Percentiles rank a stretch among this genome's conserved stretches.
Conservation (phyloP, 176 grass and related monocot genomes). For the Juncus effusus region DNA sequence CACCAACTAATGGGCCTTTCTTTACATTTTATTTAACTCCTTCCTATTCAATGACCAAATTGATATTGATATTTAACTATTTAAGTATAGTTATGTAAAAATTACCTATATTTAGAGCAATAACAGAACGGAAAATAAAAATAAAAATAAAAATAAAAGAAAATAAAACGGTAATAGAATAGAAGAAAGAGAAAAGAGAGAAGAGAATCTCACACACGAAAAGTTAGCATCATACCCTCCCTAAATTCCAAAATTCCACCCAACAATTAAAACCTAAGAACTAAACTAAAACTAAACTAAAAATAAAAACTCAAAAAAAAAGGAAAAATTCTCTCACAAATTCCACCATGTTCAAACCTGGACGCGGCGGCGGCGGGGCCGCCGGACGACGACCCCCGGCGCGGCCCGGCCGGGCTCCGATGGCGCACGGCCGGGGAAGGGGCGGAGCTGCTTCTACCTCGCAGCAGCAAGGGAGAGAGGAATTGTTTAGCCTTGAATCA, state of each 20-base stretch:
- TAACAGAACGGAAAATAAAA: no score
- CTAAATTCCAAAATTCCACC: conserved; percentile 12
- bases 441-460: conserved; percentile 5
- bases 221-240: conserved; percentile 27
- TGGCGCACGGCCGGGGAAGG: conserved; percentile 29
- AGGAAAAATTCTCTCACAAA: neutral
- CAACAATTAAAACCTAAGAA: neutral
- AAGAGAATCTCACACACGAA: conserved; percentile 16
- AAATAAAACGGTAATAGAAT: no score
- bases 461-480: conserved; percentile 36
- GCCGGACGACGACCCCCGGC: conserved; percentile 32
- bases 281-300: neutral
- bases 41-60: no score
- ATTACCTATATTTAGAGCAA: no score
- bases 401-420: conserved; percentile 17
- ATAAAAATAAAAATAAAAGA: no score
- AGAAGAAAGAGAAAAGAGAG: neutral
- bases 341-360: conserved; percentile 54
- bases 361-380: conserved; percentile 44
- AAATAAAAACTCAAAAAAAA: conserved; percentile 1
- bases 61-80: no score
- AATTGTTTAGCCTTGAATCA: conserved; percentile 71
- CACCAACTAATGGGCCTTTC: no score
- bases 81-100: no score
- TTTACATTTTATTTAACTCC: no score